Conservation (phyloP, 768 basidiomycete genomes). For the Boletus tomentosulus region DNA sequence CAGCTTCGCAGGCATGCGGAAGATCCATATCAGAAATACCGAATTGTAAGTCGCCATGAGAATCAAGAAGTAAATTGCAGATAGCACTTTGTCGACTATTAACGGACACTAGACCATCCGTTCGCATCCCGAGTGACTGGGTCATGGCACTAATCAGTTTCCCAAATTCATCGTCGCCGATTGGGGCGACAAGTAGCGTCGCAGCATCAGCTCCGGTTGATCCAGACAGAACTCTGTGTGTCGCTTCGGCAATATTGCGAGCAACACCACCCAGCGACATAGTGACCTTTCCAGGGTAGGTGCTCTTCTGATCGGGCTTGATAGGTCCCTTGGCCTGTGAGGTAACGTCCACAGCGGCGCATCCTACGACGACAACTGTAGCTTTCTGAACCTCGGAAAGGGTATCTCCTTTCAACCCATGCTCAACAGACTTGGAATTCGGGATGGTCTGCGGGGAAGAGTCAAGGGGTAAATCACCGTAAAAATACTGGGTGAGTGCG, state of each 20-base stretch:
- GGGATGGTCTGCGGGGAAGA: neutral
- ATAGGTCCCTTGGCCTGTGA: constrained; percentile 41
- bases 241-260: constrained; percentile 92
- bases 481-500: constrained; percentile 11
- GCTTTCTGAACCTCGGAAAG: constrained; percentile 26
- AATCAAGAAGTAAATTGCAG: constrained; percentile 82
- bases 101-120: constrained; percentile 64
- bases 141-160: constrained; percentile 58
- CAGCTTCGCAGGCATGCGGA: constrained; percentile 43
- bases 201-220: constrained; percentile 27
- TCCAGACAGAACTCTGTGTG: constrained; percentile 55
- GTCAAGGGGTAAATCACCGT: neutral
- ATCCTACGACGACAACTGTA: constrained; percentile 72
- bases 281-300: constrained; percentile 71
- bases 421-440: neutral
- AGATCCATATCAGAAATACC: constrained; percentile 93
- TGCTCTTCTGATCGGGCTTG: constrained; percentile 53
- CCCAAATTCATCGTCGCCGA: constrained; percentile 79
- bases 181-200: constrained; percentile 65
- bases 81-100: constrained; percentile 58
- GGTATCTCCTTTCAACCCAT: neutral
- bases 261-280: constrained; percentile 85
- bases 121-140: constrained; percentile 64
- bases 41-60: constrained; percentile 63
- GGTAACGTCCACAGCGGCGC: constrained; percentile 87